Evolutionary conservation across 169 alveolate species (phyloP).

Genomic region (Toxoplasma gondii): DNA sequence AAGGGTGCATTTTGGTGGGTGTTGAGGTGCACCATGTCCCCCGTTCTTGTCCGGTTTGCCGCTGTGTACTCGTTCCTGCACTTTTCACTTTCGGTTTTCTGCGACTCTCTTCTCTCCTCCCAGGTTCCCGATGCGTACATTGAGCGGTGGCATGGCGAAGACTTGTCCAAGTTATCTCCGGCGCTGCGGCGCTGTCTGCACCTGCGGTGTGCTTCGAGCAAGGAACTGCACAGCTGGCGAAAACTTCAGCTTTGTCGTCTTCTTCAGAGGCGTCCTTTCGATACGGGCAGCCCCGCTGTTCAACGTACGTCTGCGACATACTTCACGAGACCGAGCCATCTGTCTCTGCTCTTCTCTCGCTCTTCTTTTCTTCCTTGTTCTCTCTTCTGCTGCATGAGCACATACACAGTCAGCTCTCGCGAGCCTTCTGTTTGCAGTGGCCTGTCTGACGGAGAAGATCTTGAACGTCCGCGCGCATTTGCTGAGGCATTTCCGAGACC

Average conservation of each 20-base stretch:
- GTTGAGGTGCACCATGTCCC: no score
- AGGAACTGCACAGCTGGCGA: slow-evolving; percentile 51
- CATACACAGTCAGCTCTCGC: no score
- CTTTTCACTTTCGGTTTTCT: background rate
- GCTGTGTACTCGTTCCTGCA: background rate
- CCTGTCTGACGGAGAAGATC: slow-evolving; percentile 85
- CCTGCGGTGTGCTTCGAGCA: slow-evolving; percentile 54
- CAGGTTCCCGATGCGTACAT: slow-evolving; percentile 66
- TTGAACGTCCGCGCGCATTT: slow-evolving; percentile 84
- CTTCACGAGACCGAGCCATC: background rate
- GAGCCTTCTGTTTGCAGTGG: slow-evolving; percentile 68
- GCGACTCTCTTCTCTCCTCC: background rate
- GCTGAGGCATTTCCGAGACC: slow-evolving; percentile 80
- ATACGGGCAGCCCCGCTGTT: slow-evolving; percentile 66
- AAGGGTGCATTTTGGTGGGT: no score
- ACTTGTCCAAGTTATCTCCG: slow-evolving; percentile 41
- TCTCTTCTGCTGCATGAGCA: no score
- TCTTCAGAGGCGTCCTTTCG: slow-evolving; percentile 60
- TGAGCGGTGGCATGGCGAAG: slow-evolving; percentile 57
- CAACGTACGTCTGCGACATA: slow-evolving; percentile 20
- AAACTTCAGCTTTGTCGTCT: slow-evolving; percentile 51
- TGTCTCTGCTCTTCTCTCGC: background rate
- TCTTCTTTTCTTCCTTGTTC: background rate
- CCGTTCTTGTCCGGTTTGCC: background rate
- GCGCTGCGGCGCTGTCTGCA: slow-evolving; percentile 45